Evolutionary conservation across 768 basidiomycete species (phyloP).

Genomic region (Scleroderma citrinum): DNA sequence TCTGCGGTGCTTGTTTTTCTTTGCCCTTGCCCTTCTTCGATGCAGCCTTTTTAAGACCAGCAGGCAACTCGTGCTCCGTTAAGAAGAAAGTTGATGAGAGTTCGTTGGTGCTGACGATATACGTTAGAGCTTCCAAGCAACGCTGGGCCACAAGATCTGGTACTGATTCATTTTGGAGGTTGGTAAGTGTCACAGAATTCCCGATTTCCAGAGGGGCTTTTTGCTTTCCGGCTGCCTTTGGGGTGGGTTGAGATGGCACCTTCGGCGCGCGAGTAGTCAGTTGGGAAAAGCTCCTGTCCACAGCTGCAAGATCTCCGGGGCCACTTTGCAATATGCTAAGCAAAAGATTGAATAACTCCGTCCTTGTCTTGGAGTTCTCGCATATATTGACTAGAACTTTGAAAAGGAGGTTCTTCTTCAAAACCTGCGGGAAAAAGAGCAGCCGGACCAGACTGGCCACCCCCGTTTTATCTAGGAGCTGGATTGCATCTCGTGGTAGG

Average conservation of each 20-base stretch:
- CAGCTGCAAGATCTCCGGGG: constrained; percentile 82
- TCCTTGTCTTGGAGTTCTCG: constrained; percentile 88
- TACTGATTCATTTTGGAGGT: constrained; percentile 67
- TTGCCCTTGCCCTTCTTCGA: constrained; percentile 94
- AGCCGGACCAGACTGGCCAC: constrained; percentile 87
- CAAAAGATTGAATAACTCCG: constrained; percentile 89
- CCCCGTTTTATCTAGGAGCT: constrained; percentile 85
- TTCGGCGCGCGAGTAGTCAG: constrained; percentile 74
- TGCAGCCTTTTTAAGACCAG: constrained; percentile 60
- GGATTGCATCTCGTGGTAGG: constrained; percentile 79
- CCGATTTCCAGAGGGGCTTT: constrained; percentile 51
- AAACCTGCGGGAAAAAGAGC: constrained; percentile 92
- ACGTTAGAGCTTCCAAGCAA: constrained; percentile 85
- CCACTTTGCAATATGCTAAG: constrained; percentile 95
- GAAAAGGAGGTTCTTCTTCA: constrained; percentile 79
- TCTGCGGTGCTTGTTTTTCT: constrained; percentile 75
- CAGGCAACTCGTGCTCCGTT: constrained; percentile 86
- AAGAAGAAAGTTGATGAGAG: constrained; percentile 89
- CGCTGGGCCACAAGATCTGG: constrained; percentile 93
- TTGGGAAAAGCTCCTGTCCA: constrained; percentile 92
- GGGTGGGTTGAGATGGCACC: constrained; percentile 32
- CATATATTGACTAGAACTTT: constrained; percentile 92
- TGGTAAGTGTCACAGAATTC: constrained; percentile 42
- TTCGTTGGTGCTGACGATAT: constrained; percentile 83
- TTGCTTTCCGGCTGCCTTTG: constrained; percentile 61